A percentile compares a stretch with the other conserved stretches of the same genome.
Evolutionary conservation across 1,284 basidiomycete species (phyloP).

Genomic region (Boletellus deceptivus): DNA sequence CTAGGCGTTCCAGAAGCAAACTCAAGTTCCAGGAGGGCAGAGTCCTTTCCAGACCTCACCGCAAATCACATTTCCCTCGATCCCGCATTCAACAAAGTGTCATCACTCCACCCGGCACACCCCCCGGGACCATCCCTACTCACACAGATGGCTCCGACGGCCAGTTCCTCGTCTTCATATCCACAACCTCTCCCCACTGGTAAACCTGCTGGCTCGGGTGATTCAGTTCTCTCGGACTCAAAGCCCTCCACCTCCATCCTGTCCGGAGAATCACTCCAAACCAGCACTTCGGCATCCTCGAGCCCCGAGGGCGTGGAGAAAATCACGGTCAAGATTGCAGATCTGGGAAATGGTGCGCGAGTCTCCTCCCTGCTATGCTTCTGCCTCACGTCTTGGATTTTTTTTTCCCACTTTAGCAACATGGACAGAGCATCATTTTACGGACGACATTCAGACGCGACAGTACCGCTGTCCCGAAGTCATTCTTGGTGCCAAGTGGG

Average conservation of each 20-base stretch:
- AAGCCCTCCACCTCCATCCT: constrained; percentile 40
- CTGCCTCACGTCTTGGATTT: constrained; percentile 7
- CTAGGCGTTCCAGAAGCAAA: constrained; percentile 17
- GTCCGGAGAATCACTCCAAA: constrained; percentile 41
- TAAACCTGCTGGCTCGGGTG: constrained; percentile 32
- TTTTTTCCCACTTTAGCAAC: constrained; percentile 46
- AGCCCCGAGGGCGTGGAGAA: constrained; percentile 55
- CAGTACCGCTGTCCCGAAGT: constrained; percentile 98
- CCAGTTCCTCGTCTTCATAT: constrained; percentile 23
- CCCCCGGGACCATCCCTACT: constrained; percentile 74
- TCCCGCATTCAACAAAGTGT: constrained; percentile 55
- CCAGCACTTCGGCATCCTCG: constrained; percentile 27
- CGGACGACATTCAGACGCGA: constrained; percentile 94
- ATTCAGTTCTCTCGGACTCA: constrained; percentile 17
- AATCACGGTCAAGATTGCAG: constrained; percentile 99
- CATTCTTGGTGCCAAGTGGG: constrained; percentile 93
- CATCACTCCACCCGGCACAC: constrained; percentile 37
- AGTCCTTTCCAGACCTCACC: constrained; percentile 44
- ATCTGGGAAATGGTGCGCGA: constrained; percentile 83
- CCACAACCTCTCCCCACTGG: constrained; percentile 17
- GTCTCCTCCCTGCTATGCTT: background rate
- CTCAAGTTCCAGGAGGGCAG: constrained; percentile 30
- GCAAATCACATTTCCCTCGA: constrained; percentile 68
- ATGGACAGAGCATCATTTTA: constrained; percentile 91
- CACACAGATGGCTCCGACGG: constrained; percentile 67